Base-by-base conservation (phyloP, 1,284 basidiomycete genomes). In the Melampsora americana region DNA sequence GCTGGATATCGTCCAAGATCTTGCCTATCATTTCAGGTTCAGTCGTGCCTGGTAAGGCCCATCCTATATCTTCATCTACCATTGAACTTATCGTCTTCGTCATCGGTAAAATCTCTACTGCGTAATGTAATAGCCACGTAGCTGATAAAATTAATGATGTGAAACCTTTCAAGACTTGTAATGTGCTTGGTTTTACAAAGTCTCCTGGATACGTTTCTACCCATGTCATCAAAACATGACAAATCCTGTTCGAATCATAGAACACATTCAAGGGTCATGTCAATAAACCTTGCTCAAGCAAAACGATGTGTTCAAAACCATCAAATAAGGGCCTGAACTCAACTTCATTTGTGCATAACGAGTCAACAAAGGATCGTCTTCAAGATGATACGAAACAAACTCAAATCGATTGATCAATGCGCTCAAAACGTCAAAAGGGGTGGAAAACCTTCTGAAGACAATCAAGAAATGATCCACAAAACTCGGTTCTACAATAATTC, bases 401-500 rank as follows among this genome's bases (percentile, higher is more conserved):
- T 80, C 77, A 77, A 80, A 82, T 0, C 81, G 78, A 39, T 78
- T 79, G 61, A 81, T 75, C 66, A 82, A 78, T 14, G 78, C 79
- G 35, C 61, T 78, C 46, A 82, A 70, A 20, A 82, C 80, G 26
- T 81, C 79, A 69, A 70, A 80, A 1, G 82, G 81, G 23, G 79
- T 77, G 0, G 79, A 79, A 46, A 82, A 82, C 16, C 80, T 76
- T 9, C 82, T 78, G 66, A 78, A 82, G 26, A 80, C 78, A 65
- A 80, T 81, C n/a, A 82, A 75, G 71, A 82, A 82, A 9, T 78
- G 71, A 16, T 78, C 78, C 18, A 82, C 78, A 78, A 80, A 81
- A 70, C 35, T 82, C 78, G 73, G 81, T 20, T 76, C 73, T 76
- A n/a, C n/a, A 62, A 28, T 5, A 20, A 53, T 53, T 12, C 50